These are phyloP conservation scores for Cajanus cajan DNA, from an alignment of 306 rosid genomes.

Conservation along the genomic window DNA sequence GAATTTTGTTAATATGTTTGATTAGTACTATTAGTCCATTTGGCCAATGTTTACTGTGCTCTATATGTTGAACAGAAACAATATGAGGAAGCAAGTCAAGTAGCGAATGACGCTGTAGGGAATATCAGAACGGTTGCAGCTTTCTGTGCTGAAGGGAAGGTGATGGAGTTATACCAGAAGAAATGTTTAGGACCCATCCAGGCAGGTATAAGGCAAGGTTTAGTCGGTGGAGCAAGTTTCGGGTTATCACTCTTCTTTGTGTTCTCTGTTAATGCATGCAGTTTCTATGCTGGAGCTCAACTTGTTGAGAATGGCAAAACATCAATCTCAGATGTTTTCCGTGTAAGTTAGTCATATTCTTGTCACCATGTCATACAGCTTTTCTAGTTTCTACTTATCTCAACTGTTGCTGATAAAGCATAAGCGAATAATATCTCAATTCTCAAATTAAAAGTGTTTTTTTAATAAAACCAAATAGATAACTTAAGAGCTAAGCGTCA, in stretches of 20 bases:
- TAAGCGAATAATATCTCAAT: neutral
- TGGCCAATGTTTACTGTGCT: neutral
- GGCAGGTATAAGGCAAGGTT: conserved; percentile 57
- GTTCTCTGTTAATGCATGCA: conserved; percentile 48
- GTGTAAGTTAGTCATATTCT: conserved; percentile 38
- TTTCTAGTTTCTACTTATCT: neutral
- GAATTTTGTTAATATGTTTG: neutral
- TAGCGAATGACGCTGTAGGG: conserved; percentile 75
- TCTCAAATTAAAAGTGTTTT: neutral
- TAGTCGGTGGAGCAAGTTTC: conserved; percentile 57
- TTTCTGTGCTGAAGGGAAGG: conserved; percentile 81
- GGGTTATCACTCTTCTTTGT: conserved; percentile 52
- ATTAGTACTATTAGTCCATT: neutral
- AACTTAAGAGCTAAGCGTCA: neutral
- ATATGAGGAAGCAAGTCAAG: conserved; percentile 80
- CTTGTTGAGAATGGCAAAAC: conserved; percentile 56
- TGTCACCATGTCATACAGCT: neutral
- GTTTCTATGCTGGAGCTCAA: conserved; percentile 63
- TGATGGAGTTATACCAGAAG: conserved; percentile 62
- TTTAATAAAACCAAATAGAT: neutral
- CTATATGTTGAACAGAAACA: conserved; percentile 44
- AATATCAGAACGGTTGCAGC: conserved; percentile 79
- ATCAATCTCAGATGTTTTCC: conserved; percentile 51
- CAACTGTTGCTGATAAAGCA: conserved; percentile 2
- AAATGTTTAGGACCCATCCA: conserved; percentile 64